Percentiles rank a stretch among this genome's conserved stretches.
phyloP scores from a whole-genome alignment of 805 yeast species.

The Tetrapisispora namnaoensis region DNA sequence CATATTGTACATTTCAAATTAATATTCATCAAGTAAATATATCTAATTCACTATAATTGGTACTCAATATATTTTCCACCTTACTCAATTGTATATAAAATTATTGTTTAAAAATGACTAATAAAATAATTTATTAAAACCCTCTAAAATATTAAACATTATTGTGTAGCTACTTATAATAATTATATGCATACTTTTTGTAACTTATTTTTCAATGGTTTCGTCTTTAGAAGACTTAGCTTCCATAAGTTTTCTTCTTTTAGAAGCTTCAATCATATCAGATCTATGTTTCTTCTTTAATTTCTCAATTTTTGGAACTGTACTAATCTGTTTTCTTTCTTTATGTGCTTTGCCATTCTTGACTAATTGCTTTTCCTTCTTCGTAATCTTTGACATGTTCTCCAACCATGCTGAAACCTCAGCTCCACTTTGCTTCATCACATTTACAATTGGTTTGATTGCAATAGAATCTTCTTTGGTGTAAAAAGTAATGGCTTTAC shows the following conservation, averaged over 20 bases:
- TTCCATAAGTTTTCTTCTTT: constrained; percentile 39
- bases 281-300: constrained; percentile 51
- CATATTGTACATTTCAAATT: not conserved
- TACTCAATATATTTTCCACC: not conserved
- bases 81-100: not conserved
- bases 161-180: not conserved
- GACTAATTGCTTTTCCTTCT: constrained; percentile 50
- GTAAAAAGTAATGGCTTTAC: constrained; percentile 84
- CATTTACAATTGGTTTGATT: constrained; percentile 78
- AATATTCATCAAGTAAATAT: constrained; percentile 2
- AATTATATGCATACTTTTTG: not conserved
- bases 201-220: not conserved
- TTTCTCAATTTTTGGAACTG: constrained; percentile 65
- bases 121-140: not conserved
- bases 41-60: not conserved
- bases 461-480: constrained; percentile 78
- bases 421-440: constrained; percentile 88
- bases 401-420: constrained; percentile 75
- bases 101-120: not conserved
- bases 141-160: not conserved
- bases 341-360: constrained; percentile 40
- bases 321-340: constrained; percentile 68
- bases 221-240: not conserved
- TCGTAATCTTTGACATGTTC: constrained; percentile 52
- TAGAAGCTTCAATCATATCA: constrained; percentile 71